Evolutionary conservation across 2,329 filamentous ascomycete species (phyloP).

Genomic region (Diaporthe vaccinii): DNA sequence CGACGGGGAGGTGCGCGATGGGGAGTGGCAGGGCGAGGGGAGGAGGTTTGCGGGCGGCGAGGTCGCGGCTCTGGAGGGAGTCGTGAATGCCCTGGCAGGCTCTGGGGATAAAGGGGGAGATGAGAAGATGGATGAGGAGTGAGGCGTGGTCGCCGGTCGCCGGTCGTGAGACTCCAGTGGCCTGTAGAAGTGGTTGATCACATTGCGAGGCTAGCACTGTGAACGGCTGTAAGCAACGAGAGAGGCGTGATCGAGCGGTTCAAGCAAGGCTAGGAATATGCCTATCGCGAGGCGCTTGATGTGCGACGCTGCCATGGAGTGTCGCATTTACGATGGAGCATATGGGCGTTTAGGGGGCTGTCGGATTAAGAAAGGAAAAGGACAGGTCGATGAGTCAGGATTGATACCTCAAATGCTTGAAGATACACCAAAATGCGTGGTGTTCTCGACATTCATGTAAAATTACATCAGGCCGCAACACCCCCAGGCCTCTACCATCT

Average conservation of each 20-base stretch:
- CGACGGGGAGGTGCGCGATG: conserved; percentile 73
- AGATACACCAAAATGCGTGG: neutral
- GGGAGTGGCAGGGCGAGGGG: conserved; percentile 73
- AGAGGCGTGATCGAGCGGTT: neutral
- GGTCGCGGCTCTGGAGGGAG: conserved; percentile 69
- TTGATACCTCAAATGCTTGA: conserved; percentile 2
- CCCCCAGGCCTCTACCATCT: neutral
- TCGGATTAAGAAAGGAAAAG: neutral
- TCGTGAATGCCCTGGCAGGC: conserved; percentile 60
- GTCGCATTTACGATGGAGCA: neutral
- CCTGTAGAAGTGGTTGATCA: neutral
- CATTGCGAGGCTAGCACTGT: neutral
- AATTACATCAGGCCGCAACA: neutral
- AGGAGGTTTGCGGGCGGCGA: conserved; percentile 64
- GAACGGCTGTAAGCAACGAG: neutral
- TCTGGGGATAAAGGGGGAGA: conserved; percentile 43
- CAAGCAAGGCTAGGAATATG: neutral
- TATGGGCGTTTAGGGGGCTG: neutral
- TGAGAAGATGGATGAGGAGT: conserved; percentile 15
- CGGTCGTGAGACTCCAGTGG: neutral
- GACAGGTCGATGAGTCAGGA: neutral
- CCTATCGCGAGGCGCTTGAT: neutral
- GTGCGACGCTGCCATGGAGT: neutral
- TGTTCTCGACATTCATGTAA: neutral
- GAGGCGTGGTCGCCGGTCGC: too few relatives aligned